Evolutionary conservation across 208 protist species (phyloP).

Genomic region (Trypanosoma boissoni): DNA sequence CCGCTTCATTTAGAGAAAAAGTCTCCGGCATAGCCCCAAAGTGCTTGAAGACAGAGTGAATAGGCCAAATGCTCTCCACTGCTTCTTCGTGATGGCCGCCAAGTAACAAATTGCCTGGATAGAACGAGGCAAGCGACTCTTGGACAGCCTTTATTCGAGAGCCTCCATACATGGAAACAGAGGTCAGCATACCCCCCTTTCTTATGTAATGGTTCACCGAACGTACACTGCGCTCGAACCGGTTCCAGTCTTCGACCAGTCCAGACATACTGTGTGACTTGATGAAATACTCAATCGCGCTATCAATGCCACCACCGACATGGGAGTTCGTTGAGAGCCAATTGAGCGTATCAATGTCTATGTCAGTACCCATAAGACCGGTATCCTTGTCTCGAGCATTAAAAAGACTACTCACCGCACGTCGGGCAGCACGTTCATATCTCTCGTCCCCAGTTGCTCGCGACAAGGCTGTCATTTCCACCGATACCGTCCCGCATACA

Average conservation of each 20-base stretch:
- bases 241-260: conserved; percentile 43
- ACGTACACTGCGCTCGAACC: conserved; percentile 32
- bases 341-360: conserved; percentile 29
- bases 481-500: conserved; percentile 47
- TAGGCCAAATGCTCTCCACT: conserved; percentile 32
- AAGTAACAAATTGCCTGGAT: conserved; percentile 62
- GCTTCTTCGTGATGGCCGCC: conserved; percentile 60
- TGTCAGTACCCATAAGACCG: conserved; percentile 45
- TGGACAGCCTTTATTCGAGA: conserved; percentile 26
- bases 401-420: conserved; percentile 31
- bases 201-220: conserved; percentile 24
- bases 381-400: conserved; percentile 22
- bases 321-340: conserved; percentile 26
- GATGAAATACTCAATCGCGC: conserved; percentile 87
- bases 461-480: conserved; percentile 61
- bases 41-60: conserved; percentile 56
- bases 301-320: conserved; percentile 77
- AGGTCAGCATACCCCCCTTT: conserved; percentile 44
- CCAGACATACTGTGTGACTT: conserved; percentile 72
- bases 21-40: conserved; percentile 80
- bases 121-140: conserved; percentile 75
- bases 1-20: conserved; percentile 19
- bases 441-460: conserved; percentile 34
- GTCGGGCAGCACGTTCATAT: conserved; percentile 36
- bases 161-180: conserved; percentile 46